Conservation (phyloP, 2,329 filamentous ascomycete species). For the Lachnellula arida region DNA sequence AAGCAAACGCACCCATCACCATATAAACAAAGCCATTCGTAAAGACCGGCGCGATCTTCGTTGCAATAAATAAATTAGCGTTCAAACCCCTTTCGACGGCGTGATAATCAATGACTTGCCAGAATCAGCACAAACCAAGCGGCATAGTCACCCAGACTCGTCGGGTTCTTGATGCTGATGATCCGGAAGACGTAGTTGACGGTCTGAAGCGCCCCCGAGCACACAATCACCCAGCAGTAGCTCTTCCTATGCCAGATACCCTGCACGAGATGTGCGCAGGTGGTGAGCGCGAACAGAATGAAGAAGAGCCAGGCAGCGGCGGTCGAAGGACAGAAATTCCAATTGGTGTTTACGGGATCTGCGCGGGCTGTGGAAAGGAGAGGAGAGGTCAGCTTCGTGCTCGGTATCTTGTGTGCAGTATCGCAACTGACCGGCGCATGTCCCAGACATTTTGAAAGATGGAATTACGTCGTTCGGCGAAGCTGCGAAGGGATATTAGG, state of each 20-base stretch:
- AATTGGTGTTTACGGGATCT: conserved; percentile 3
- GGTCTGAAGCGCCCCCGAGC: conserved; percentile 41
- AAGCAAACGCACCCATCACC: conserved; percentile 40
- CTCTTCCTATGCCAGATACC: conserved; percentile 31
- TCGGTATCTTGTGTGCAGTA: too few species aligned
- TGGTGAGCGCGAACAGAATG: conserved; percentile 31
- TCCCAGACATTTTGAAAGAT: too few species aligned
- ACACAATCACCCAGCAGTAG: conserved; percentile 34
- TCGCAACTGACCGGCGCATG: too few species aligned
- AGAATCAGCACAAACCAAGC: conserved; percentile 37
- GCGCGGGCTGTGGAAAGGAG: not conserved
- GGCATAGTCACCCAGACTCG: conserved; percentile 32
- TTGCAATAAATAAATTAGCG: too few species aligned
- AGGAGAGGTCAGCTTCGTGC: too few species aligned
- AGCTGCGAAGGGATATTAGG: too few species aligned
- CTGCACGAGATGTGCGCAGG: conserved; percentile 31
- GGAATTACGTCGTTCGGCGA: too few species aligned
- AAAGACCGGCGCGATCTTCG: conserved; percentile 28
- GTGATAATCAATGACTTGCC: too few species aligned
- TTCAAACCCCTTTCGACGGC: too few species aligned
- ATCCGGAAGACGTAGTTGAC: conserved; percentile 37
- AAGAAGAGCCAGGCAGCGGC: conserved; percentile 33
- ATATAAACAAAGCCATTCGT: conserved; percentile 34
- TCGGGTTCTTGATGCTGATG: conserved; percentile 38
- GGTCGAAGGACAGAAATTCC: conserved; percentile 27